These are phyloP conservation scores for Neonectria faginata DNA, from an alignment of 2,329 filamentous ascomycete genomes.

Conservation along the genomic window DNA sequence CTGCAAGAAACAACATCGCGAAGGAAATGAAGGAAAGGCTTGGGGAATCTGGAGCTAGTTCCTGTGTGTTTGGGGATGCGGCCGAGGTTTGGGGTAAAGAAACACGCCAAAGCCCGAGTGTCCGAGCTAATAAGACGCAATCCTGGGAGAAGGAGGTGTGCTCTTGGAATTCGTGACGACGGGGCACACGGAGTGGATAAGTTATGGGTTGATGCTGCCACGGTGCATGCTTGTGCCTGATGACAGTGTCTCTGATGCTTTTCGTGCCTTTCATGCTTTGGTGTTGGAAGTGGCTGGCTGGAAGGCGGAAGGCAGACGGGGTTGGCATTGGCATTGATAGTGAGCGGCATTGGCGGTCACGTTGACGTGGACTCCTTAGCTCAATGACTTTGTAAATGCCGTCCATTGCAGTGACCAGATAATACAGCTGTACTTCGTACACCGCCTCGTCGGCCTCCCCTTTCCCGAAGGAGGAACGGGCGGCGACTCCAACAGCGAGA, in stretches of 20 bases:
- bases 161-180: not conserved
- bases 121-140: constrained; percentile 7
- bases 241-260: constrained; percentile 15
- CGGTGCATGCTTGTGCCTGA: constrained; percentile 2
- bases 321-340: constrained; percentile 12
- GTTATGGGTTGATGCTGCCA: constrained; percentile 6
- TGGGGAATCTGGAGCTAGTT: not conserved
- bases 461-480: constrained; percentile 7
- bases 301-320: not conserved
- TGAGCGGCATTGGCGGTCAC: not conserved
- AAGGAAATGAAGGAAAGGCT: not conserved
- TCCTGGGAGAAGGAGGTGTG: not conserved
- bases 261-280: constrained; percentile 1
- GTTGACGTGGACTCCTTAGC: constrained; percentile 12
- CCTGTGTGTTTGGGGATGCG: not conserved
- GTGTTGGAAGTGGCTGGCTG: constrained; percentile 7
- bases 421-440: constrained; percentile 6
- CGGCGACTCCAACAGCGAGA: constrained; percentile 4
- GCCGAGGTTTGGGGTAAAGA: constrained; percentile 7
- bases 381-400: constrained; percentile 18
- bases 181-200: constrained; percentile 6
- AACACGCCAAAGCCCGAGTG: constrained; percentile 13
- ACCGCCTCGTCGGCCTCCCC: constrained; percentile 21
- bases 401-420: not conserved
- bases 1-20: not conserved